A percentile compares a stretch with the other conserved stretches of the same genome.
Evolutionary conservation across 768 basidiomycete species (phyloP).

Genomic region (Naematelia encephala): DNA sequence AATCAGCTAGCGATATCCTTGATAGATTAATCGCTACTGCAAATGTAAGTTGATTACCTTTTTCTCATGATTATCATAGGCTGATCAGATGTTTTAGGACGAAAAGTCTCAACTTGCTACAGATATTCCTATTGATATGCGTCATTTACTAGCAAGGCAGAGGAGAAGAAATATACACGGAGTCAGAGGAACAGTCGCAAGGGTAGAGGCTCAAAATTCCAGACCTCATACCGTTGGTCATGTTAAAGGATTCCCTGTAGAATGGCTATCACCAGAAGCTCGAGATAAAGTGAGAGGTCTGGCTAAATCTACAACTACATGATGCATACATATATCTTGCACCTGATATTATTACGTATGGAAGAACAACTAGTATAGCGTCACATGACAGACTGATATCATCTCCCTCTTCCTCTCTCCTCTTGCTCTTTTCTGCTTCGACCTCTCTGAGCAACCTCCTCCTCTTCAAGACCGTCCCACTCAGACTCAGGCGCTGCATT

Average conservation of each 20-base stretch:
- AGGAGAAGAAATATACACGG: slow-evolving; percentile 54
- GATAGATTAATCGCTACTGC: slow-evolving; percentile 74
- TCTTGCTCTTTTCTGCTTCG: not conserved
- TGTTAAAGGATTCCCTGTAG: slow-evolving; percentile 74
- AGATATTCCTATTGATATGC: slow-evolving; percentile 71
- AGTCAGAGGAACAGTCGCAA: slow-evolving; percentile 6
- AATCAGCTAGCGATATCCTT: slow-evolving; percentile 85
- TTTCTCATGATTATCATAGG: not conserved
- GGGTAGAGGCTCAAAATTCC: slow-evolving; percentile 56
- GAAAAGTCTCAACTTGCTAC: slow-evolving; percentile 27
- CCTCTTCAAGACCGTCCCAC: not conserved
- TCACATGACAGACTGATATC: too few species aligned
- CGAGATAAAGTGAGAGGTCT: slow-evolving; percentile 3
- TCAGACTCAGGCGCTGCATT: not conserved
- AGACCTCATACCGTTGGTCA: slow-evolving; percentile 55
- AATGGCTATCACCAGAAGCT: slow-evolving; percentile 57
- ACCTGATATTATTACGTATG: too few species aligned
- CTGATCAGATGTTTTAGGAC: slow-evolving; percentile 25
- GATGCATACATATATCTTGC: too few species aligned
- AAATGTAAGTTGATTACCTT: slow-evolving; percentile 64
- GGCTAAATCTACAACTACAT: slow-evolving; percentile 8
- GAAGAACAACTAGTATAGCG: too few species aligned
- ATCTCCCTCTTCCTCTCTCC: not conserved
- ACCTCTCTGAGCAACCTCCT: not conserved
- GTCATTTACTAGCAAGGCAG: slow-evolving; percentile 70